Base-by-base conservation (phyloP, 352 stramenopile genomes). In the Phytophthora idaei region DNA sequence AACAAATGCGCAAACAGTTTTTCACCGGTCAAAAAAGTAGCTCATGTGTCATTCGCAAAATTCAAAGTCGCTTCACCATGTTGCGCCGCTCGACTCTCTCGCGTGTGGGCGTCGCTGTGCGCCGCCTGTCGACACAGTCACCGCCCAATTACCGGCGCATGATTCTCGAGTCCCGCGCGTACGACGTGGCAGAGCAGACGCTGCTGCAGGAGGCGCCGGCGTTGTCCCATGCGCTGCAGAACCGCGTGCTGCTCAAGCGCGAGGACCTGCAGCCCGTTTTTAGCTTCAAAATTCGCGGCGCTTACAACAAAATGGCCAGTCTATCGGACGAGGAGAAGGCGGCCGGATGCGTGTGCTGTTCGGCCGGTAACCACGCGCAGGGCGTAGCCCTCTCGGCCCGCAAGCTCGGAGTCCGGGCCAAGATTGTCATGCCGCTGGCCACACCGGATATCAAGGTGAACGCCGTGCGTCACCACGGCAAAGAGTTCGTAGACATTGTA, bases 291-390 rank as follows among this genome's bases (percentile, higher is more conserved):
- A 97, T 99, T 67, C 92, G 97, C 50, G 97, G 97, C 55, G 97
- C 97, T 1, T 99, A 99, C 90, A 99, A 99, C 87, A 99, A 99
- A 81, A 99, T 99, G 90, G 92, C 92, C 14, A 94, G 87, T 69
- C 73, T 99, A 11, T 80, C 90, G 5, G 54, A 62, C 14, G 74
- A 80, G 25, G 77, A 98, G 61, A 89, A 96, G 41, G 67, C 71
- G 1, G 72, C 74, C 0, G 97, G 97, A 7, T 90, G 92, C 37
- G 86, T 95, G 9, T 88, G 83, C 29, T 94, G 87, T 52, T 94
- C 87, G 37, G 89, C 90, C 0, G 98, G 98, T 12, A 99, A 99
- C 81, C 98, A 99, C 80, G 98, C 97, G 0, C 98, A 99, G 67
- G 98, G 98, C 56, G 97, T 99, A 14, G 97, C 97, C 12, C 78